Evolutionary conservation across 129 eudicot species (phyloP).

Genomic region (Arctium lappa): DNA sequence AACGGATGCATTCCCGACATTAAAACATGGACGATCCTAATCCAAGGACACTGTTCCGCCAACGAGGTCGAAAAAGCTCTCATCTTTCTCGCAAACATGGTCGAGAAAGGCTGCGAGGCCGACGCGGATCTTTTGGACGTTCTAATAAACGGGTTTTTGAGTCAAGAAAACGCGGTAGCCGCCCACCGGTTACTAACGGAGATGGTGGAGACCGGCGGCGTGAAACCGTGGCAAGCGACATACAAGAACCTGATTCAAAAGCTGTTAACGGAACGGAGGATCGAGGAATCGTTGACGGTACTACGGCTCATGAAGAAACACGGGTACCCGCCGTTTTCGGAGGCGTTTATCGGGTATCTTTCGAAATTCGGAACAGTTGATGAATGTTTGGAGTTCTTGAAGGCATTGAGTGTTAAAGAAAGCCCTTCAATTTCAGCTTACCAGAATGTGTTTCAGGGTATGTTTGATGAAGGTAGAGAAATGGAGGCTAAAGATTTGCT

Average conservation of each 20-base stretch:
- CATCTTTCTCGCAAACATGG: conserved; percentile 53
- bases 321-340: conserved; percentile 63
- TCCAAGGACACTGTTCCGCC: conserved; percentile 64
- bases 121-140: conserved; percentile 89
- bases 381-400: conserved; percentile 62
- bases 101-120: conserved; percentile 54
- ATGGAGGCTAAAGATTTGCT: conserved; percentile 85
- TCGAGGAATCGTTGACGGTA: conserved; percentile 79
- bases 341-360: conserved; percentile 52
- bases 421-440: conserved; percentile 62
- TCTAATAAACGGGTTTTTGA: conserved; percentile 52
- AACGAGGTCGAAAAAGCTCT: conserved; percentile 63
- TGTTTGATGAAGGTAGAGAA: conserved; percentile 71
- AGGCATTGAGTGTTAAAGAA: conserved; percentile 45
- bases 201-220: conserved; percentile 50
- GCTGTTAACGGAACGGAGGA: conserved; percentile 50
- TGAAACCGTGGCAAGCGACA: conserved; percentile 94
- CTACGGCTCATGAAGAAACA: conserved; percentile 73
- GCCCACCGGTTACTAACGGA: conserved; percentile 54
- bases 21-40: conserved; percentile 83
- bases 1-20: conserved; percentile 70
- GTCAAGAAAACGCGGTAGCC: conserved; percentile 35
- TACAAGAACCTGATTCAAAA: conserved; percentile 64
- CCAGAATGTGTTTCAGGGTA: conserved; percentile 48
- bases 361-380: conserved; percentile 68